A percentile compares a stretch with the other conserved stretches of the same genome.
These are phyloP conservation scores for Piper betle DNA, from an alignment of 164 flowering plant species.

Conservation along the genomic window DNA sequence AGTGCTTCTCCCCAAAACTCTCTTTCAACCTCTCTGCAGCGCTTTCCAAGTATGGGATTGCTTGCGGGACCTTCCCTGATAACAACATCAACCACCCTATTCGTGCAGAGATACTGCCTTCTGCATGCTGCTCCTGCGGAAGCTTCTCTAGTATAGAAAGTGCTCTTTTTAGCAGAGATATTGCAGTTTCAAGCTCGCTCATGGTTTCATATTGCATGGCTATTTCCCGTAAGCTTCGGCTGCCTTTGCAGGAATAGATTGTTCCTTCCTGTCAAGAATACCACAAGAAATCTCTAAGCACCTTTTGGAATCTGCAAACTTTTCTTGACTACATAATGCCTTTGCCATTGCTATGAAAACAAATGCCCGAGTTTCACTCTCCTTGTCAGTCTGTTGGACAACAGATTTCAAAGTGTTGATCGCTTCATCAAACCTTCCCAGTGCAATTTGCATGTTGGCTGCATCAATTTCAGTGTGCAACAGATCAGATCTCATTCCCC, in stretches of 20 bases:
- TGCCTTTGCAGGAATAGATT: constrained; percentile 36
- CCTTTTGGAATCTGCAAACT: constrained; percentile 48
- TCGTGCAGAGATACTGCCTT: constrained; percentile 68
- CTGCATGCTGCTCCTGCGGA: constrained; percentile 77
- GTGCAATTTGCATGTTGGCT: constrained; percentile 78
- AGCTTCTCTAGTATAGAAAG: constrained; percentile 54
- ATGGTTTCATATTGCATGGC: constrained; percentile 72
- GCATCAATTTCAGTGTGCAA: constrained; percentile 81
- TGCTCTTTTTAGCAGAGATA: constrained; percentile 57
- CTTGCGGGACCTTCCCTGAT: constrained; percentile 69
- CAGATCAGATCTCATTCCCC: constrained; percentile 62
- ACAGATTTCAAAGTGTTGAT: constrained; percentile 48
- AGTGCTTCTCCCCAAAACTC: constrained; percentile 84
- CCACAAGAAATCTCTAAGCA: constrained; percentile 66
- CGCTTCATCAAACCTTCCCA: constrained; percentile 68
- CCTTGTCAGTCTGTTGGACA: constrained; percentile 64
- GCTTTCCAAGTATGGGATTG: constrained; percentile 79
- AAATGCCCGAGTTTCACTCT: constrained; percentile 60
- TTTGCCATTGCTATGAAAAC: constrained; percentile 69
- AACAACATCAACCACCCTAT: constrained; percentile 78
- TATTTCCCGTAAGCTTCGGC: constrained; percentile 74
- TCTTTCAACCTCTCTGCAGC: constrained; percentile 73
- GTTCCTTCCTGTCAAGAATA: constrained; percentile 60
- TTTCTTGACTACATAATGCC: constrained; percentile 62
- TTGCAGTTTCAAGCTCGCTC: constrained; percentile 81